These are phyloP conservation scores for Aureobasidium uvarum DNA, from an alignment of 2,329 filamentous ascomycete genomes.

Conservation along the genomic window DNA sequence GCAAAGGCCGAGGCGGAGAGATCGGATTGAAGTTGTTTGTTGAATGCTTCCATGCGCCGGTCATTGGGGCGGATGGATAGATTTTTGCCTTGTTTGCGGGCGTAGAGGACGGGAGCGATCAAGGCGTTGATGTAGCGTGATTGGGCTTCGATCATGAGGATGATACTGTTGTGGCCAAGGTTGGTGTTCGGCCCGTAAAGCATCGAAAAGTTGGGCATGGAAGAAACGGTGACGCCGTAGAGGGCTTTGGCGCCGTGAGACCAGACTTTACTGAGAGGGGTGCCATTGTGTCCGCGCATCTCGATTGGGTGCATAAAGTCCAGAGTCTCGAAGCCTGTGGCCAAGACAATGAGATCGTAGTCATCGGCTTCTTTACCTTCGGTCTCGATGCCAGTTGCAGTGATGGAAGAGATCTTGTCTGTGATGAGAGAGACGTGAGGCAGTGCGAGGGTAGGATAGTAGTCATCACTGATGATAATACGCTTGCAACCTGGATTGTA, in stretches of 20 bases:
- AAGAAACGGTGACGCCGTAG: constrained; percentile 53
- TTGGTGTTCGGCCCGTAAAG: constrained; percentile 60
- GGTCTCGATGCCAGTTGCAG: constrained; percentile 49
- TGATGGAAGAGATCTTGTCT: constrained; percentile 48
- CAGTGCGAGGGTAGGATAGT: constrained; percentile 51
- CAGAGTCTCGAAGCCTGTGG: constrained; percentile 59
- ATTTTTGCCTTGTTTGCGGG: constrained; percentile 44
- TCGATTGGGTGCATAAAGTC: constrained; percentile 60
- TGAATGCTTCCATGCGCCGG: constrained; percentile 45
- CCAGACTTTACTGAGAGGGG: constrained; percentile 53
- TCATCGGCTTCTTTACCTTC: constrained; percentile 39
- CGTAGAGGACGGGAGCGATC: constrained; percentile 50
- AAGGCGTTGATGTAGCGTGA: constrained; percentile 54
- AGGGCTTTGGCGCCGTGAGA: constrained; percentile 52
- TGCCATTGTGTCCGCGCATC: constrained; percentile 46
- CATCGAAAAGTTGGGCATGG: constrained; percentile 57
- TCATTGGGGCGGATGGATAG: constrained; percentile 45
- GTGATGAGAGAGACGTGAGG: constrained; percentile 55
- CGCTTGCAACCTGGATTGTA: constrained; percentile 58
- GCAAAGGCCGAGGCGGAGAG: constrained; percentile 52
- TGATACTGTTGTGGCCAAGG: constrained; percentile 57
- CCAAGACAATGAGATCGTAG: constrained; percentile 57
- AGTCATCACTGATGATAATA: constrained; percentile 56
- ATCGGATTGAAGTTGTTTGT: constrained; percentile 47
- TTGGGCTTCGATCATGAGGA: constrained; percentile 63